Evolutionary conservation across 306 rosid species (phyloP).

Genomic region (Cicer chorassanicum): DNA sequence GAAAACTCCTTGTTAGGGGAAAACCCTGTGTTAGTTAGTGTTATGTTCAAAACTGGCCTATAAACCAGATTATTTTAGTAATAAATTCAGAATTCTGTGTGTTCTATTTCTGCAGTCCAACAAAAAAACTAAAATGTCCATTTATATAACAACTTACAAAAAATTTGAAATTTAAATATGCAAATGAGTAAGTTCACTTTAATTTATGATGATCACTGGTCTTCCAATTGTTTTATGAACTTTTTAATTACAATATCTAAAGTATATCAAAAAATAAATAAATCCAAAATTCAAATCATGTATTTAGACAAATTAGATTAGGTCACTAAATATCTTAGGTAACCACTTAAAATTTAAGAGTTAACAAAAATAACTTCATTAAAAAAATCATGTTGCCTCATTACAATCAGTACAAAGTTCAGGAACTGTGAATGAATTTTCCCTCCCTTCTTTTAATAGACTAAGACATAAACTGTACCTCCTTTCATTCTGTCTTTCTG

Average conservation of each 20-base stretch:
- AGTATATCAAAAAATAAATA: background rate
- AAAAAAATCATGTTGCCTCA: background rate
- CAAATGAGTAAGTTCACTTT: background rate
- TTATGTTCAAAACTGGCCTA: background rate
- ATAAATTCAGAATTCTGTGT: slow-evolving; percentile 7
- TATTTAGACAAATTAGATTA: background rate
- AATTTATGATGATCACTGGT: background rate
- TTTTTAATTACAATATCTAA: background rate
- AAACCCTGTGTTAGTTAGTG: background rate
- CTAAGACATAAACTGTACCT: slow-evolving; percentile 37
- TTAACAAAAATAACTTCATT: background rate
- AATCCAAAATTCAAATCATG: background rate
- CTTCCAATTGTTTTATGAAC: background rate
- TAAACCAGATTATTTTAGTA: background rate
- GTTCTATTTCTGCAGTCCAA: background rate
- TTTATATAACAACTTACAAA: background rate
- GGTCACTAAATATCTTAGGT: background rate
- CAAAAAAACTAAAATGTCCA: background rate
- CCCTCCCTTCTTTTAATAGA: slow-evolving; percentile 13
- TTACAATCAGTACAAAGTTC: slow-evolving; percentile 32
- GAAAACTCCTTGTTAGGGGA: background rate
- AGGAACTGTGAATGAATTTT: background rate
- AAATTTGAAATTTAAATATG: background rate
- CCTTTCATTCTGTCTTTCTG: slow-evolving; percentile 5
- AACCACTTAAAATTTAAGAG: background rate